Percentiles rank a stretch among this genome's conserved stretches.
Conservation (phyloP, 768 basidiomycete genomes). For the Leucocoprinus leucothites region DNA sequence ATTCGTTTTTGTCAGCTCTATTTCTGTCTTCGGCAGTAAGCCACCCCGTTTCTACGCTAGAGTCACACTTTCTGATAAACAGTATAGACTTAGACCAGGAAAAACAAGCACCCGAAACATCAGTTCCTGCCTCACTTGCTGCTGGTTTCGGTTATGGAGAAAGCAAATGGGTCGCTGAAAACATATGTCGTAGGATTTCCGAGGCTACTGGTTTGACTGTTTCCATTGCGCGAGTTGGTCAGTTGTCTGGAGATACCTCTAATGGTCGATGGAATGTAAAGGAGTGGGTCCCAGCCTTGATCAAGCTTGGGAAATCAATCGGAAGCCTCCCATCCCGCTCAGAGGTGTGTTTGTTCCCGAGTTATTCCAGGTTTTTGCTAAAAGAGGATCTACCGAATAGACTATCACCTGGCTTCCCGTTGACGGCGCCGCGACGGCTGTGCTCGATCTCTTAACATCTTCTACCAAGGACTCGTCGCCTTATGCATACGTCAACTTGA, state of each 20-base stretch:
- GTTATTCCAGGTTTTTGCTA: not conserved
- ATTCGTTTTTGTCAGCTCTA: slow-evolving; percentile 3
- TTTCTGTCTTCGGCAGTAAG: not conserved
- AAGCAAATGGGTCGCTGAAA: slow-evolving; percentile 9
- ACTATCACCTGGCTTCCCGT: not conserved
- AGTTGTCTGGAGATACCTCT: too few relatives aligned
- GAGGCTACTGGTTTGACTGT: not conserved
- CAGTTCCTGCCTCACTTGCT: not conserved
- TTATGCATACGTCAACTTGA: not conserved
- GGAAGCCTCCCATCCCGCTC: not conserved
- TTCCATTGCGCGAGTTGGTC: slow-evolving; percentile 20
- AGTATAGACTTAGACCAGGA: not conserved
- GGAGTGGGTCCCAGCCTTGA: not conserved
- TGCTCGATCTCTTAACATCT: not conserved
- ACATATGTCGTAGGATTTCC: not conserved
- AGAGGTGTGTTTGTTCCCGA: not conserved
- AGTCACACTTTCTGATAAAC: not conserved
- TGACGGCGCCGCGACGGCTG: not conserved
- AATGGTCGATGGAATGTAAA: too few relatives aligned
- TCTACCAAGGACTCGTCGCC: not conserved
- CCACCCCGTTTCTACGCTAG: too few relatives aligned
- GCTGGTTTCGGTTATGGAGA: slow-evolving; percentile 7
- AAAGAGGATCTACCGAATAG: not conserved
- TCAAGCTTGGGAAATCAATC: not conserved
- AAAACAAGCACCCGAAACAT: not conserved